These are phyloP conservation scores for Cryomyces minteri DNA, from an alignment of 495 filamentous ascomycete genomes.

Conservation along the genomic window DNA sequence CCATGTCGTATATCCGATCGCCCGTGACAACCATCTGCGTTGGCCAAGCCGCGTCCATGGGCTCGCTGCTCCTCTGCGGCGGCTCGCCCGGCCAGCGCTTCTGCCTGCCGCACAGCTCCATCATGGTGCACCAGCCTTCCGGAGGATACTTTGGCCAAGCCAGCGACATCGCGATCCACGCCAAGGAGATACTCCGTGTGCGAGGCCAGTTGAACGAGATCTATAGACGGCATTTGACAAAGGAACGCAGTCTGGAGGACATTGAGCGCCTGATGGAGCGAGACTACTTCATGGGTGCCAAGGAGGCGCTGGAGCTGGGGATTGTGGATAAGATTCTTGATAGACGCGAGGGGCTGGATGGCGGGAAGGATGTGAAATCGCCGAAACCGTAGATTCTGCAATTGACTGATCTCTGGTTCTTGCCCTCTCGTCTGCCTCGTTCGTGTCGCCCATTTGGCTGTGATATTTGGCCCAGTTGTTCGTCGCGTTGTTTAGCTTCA, in stretches of 20 bases:
- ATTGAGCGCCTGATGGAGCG: conserved; percentile 92
- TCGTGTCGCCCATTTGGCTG: too few species aligned
- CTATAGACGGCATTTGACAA: conserved; percentile 71
- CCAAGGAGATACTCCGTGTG: conserved; percentile 84
- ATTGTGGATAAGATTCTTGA: conserved; percentile 80
- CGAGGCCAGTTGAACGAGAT: conserved; percentile 77
- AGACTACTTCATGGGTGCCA: conserved; percentile 80
- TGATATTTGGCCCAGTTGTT: too few species aligned
- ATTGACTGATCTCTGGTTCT: too few species aligned
- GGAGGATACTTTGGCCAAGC: conserved; percentile 87
- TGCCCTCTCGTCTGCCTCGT: too few species aligned
- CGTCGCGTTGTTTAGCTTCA: too few species aligned
- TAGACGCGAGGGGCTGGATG: conserved; percentile 27
- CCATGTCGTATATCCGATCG: conserved; percentile 90
- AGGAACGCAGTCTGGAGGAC: conserved; percentile 51
- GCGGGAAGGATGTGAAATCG: conserved; percentile 2
- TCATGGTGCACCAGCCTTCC: conserved; percentile 93
- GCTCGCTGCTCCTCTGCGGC: conserved; percentile 70
- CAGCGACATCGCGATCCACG: conserved; percentile 86
- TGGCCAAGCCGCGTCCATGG: conserved; percentile 91
- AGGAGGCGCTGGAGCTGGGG: conserved; percentile 75
- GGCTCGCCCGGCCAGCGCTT: conserved; percentile 73
- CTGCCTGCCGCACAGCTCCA: conserved; percentile 73
- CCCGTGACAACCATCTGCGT: conserved; percentile 90
- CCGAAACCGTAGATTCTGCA: too few species aligned